Evolutionary conservation across 1,139 yeast species (phyloP).

Genomic region (Pichia sp.): DNA sequence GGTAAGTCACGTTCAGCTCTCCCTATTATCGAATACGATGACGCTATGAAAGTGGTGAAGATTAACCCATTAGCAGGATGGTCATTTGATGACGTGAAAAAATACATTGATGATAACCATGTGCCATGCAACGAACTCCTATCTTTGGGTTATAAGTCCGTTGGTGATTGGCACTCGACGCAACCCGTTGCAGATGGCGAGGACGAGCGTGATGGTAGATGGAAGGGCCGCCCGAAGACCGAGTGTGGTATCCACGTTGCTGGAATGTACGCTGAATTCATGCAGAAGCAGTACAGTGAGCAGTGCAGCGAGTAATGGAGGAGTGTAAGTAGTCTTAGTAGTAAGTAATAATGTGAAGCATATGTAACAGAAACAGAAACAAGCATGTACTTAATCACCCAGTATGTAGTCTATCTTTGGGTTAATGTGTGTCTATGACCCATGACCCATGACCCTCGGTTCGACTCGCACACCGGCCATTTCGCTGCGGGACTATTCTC

Average conservation of each 20-base stretch:
- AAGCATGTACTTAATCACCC: too few species aligned
- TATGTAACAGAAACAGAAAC: too few species aligned
- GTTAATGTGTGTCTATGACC: too few species aligned
- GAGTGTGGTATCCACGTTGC: slow-evolving; percentile 95
- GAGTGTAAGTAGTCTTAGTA: too few species aligned
- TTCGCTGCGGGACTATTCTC: too few species aligned
- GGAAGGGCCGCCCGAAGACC: slow-evolving; percentile 90
- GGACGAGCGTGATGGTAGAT: slow-evolving; percentile 93
- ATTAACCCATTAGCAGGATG: slow-evolving; percentile 87
- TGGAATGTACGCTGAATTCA: slow-evolving; percentile 61
- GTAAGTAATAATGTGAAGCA: too few species aligned
- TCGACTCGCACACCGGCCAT: too few species aligned
- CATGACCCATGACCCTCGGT: too few species aligned
- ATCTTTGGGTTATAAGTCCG: slow-evolving; percentile 81
- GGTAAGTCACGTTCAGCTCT: slow-evolving; percentile 78
- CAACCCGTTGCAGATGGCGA: slow-evolving; percentile 85
- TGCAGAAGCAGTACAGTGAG: too few species aligned
- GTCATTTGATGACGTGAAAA: slow-evolving; percentile 67
- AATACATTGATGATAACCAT: slow-evolving; percentile 56
- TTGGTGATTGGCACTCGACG: slow-evolving; percentile 97
- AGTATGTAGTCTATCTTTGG: too few species aligned
- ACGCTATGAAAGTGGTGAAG: slow-evolving; percentile 61
- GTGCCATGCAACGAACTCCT: slow-evolving; percentile 85
- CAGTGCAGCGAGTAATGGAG: too few species aligned
- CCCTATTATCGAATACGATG: slow-evolving; percentile 72